Conservation (phyloP, 2,329 filamentous ascomycete species). For the Didymella pinodella region DNA sequence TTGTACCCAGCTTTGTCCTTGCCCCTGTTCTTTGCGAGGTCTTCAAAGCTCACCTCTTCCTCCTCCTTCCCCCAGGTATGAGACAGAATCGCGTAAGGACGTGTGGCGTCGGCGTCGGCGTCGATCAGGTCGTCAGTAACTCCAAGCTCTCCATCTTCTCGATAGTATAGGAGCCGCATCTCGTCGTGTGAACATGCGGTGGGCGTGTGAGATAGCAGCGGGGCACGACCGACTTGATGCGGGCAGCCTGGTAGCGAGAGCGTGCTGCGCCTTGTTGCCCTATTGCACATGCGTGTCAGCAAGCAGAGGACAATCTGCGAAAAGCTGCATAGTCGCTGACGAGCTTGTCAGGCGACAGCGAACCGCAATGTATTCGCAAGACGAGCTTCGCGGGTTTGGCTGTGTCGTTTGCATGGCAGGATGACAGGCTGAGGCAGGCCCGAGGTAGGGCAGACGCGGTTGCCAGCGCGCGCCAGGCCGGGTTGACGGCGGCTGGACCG, state of each 20-base stretch:
- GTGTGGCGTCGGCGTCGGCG: neutral
- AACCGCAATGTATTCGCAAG: no score
- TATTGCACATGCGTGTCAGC: no score
- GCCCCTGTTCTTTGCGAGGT: neutral
- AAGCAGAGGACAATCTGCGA: no score
- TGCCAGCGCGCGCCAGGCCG: no score
- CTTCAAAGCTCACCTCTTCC: constrained; percentile 11
- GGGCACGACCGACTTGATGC: neutral
- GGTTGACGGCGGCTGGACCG: no score
- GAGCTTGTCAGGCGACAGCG: no score
- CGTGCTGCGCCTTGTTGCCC: neutral
- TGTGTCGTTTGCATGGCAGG: no score
- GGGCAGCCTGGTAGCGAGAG: neutral
- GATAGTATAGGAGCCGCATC: constrained; percentile 12
- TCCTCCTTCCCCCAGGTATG: constrained; percentile 3
- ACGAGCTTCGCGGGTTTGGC: no score
- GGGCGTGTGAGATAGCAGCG: neutral
- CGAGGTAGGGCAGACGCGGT: no score
- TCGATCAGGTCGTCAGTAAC: constrained; percentile 2
- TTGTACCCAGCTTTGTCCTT: constrained; percentile 3
- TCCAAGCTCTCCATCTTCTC: neutral
- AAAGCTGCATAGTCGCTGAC: no score
- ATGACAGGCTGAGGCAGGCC: no score
- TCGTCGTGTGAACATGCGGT: constrained; percentile 1
- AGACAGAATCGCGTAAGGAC: constrained; percentile 20